Percentiles rank a stretch among this genome's conserved stretches.
These are phyloP conservation scores for Triticum urartu DNA, from an alignment of 176 grass and related monocot species.

Conservation along the genomic window DNA sequence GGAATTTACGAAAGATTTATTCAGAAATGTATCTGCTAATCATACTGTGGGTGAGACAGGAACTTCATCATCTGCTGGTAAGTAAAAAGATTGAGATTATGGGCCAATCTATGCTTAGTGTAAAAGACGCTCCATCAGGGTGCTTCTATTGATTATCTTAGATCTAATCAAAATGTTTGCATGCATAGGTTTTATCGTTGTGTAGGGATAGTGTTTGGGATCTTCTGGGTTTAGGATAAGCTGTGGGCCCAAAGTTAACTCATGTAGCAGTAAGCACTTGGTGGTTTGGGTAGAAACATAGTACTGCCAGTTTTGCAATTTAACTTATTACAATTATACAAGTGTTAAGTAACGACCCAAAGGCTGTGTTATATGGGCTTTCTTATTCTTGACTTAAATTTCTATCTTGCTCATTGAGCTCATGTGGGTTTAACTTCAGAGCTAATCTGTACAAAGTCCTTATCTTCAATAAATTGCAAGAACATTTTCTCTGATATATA, in stretches of 20 bases:
- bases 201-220: background rate
- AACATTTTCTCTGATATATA: conserved; percentile 15
- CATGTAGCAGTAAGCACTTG: background rate
- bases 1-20: background rate
- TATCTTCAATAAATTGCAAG: conserved; percentile 11
- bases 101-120: background rate
- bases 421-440: background rate
- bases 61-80: conserved; percentile 39
- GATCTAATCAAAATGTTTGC: background rate
- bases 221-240: background rate
- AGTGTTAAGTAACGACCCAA: background rate
- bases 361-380: background rate
- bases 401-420: background rate
- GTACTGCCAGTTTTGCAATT: background rate
- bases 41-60: background rate
- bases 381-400: background rate
- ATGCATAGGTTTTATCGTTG: background rate
- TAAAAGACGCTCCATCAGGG: background rate
- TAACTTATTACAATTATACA: background rate
- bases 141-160: background rate
- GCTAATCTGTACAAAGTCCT: background rate
- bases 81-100: background rate
- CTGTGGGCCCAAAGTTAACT: background rate
- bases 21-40: conserved; percentile 7
- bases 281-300: background rate